Conservation (phyloP, 805 yeast genomes). For the Myxozyma monticola region DNA sequence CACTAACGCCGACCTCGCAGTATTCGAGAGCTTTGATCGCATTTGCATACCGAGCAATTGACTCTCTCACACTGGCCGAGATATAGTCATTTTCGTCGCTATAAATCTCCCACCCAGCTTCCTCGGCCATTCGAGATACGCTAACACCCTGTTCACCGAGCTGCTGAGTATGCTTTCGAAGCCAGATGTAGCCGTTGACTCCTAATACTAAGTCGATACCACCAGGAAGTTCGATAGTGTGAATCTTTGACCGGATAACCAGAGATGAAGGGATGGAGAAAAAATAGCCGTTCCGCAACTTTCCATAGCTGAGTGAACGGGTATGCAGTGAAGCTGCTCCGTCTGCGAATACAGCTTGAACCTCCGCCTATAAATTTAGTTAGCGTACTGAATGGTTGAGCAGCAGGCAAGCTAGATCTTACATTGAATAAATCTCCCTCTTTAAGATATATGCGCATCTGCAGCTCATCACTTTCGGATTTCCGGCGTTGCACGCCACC, state of each 20-base stretch:
- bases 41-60: conserved; percentile 82
- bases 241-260: conserved; percentile 81
- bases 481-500: conserved; percentile 95
- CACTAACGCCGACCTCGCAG: conserved; percentile 85
- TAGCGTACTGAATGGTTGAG: background rate
- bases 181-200: conserved; percentile 93
- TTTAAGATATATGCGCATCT: conserved; percentile 89
- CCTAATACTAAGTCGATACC: conserved; percentile 87
- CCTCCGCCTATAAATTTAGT: conserved; percentile 56
- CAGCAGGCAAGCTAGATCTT: background rate
- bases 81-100: conserved; percentile 74
- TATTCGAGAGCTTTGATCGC: conserved; percentile 79
- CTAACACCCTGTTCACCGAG: conserved; percentile 15
- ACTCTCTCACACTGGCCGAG: conserved; percentile 58
- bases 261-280: conserved; percentile 78
- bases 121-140: conserved; percentile 70
- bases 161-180: conserved; percentile 57
- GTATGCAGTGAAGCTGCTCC: conserved; percentile 95
- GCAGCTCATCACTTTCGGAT: conserved; percentile 91
- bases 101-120: conserved; percentile 92
- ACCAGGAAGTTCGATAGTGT: conserved; percentile 89
- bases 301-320: conserved; percentile 92
- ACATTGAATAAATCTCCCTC: conserved; percentile 93
- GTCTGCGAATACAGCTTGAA: conserved; percentile 82
- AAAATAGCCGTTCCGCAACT: conserved; percentile 86